Base-by-base conservation (phyloP, 306 rosid genomes). In the Mimosa bimucronata region DNA sequence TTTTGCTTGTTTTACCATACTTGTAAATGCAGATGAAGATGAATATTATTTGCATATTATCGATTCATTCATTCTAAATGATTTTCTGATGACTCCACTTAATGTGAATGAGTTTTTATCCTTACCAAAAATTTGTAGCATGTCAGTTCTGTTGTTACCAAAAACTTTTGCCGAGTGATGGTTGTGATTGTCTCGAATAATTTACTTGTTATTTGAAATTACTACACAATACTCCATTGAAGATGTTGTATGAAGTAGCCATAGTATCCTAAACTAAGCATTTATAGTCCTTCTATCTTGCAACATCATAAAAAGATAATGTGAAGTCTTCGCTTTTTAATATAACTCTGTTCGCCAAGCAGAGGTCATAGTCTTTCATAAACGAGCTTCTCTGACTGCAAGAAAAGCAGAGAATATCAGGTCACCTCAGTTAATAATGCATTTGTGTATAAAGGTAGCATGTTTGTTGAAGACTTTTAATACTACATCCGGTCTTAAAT, bases 371-470 rank as follows among this genome's bases (percentile, higher is more conserved):
- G 81, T 78, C 98, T 91, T 77, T 94, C 98, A 58, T 94, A 92
- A 83, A 90, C 19, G 72, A 94, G 98, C 82, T 90, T 94, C 86
- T 94, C 97, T 23, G 98, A 94, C 98, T 94, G 97, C 89, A 90
- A 46, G 13, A 53, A 30, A 69, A 57, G 66, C 7, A 21, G 60
- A 48, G 14, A 79, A 42, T 34, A 34, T 62, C 37, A 70, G 78
- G 29, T 52, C 29, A 76, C 26, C 76, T 65, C 44, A 42, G 30
- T 71, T 41, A 29, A 10, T 66, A 31, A 40, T 8, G 55, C 23
- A 31, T 28, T 31, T 53, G 50, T n/a, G 53, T 26, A 40, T 5
- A 77, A 66, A 53, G 50, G 37, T 37, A 52, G 34, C 19, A 30
- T 28, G 16, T 66, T 77, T 58, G 11, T 16, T 8, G 13, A 7